Percentiles rank a stretch among this genome's conserved stretches.
Conservation (phyloP, 306 rosid species). For the Begonia fuchsioides region DNA sequence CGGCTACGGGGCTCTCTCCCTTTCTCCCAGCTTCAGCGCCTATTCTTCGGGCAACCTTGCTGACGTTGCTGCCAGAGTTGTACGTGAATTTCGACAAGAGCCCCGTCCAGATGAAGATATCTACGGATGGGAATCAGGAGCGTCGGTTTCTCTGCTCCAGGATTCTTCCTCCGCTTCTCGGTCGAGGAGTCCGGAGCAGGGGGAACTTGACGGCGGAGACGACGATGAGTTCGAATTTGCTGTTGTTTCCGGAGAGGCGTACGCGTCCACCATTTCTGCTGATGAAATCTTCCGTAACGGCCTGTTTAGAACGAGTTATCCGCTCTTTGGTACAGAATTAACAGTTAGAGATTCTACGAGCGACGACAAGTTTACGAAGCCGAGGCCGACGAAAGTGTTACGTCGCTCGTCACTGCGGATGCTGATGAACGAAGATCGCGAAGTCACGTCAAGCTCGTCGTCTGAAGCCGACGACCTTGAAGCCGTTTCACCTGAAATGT, state of each 20-base stretch:
- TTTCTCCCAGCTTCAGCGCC: conserved; percentile 61
- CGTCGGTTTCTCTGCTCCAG: conserved; percentile 1
- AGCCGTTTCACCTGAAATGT: conserved; percentile 25
- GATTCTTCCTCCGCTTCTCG: neutral
- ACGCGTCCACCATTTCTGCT: conserved; percentile 46
- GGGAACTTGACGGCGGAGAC: neutral
- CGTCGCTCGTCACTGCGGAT: conserved; percentile 41
- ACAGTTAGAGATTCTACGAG: conserved; percentile 11
- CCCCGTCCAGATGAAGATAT: conserved; percentile 14
- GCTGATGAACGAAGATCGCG: conserved; percentile 65
- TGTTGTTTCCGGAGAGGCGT: conserved; percentile 15
- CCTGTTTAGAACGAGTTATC: conserved; percentile 52
- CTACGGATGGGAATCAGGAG: conserved; percentile 7
- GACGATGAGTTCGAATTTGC: conserved; percentile 54
- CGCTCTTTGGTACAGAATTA: conserved; percentile 31
- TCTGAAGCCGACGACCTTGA: conserved; percentile 48
- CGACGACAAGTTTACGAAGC: neutral
- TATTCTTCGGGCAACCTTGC: conserved; percentile 42
- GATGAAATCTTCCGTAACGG: conserved; percentile 80
- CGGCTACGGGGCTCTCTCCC: conserved; percentile 15
- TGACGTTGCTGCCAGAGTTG: conserved; percentile 61
- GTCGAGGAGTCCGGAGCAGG: neutral
- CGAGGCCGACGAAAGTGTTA: conserved; percentile 7
- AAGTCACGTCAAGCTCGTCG: conserved; percentile 41
- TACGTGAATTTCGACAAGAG: conserved; percentile 29